Evolutionary conservation across 2,329 filamentous ascomycete genomes (phyloP).

Genomic region (Trichoderma hamatum): DNA sequence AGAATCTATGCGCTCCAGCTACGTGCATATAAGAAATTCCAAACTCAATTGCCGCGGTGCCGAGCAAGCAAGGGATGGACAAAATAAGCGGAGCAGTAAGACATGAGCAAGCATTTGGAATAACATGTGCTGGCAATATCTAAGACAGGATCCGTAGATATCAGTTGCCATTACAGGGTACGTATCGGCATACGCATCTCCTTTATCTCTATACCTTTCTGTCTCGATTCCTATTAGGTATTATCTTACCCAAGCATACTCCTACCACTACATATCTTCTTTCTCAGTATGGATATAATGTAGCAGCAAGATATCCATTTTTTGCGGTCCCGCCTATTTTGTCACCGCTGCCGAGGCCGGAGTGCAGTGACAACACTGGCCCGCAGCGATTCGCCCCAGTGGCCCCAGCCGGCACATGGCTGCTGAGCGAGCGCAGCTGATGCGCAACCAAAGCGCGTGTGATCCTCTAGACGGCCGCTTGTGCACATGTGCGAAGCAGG

Average conservation of each 20-base stretch:
- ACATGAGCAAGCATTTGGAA: background rate
- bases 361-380: conserved; percentile 9
- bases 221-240: background rate
- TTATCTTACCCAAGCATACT: background rate
- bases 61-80: background rate
- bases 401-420: conserved; percentile 16
- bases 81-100: background rate
- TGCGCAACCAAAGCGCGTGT: conserved; percentile 5
- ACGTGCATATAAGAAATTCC: background rate
- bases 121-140: background rate
- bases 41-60: background rate
- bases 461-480: background rate
- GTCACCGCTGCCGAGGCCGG: conserved; percentile 11
- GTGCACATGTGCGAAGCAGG: background rate
- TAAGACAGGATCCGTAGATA: background rate
- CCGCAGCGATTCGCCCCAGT: background rate
- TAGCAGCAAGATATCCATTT: background rate
- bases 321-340: background rate
- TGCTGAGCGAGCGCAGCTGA: conserved; percentile 3
- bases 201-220: background rate
- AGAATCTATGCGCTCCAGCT: background rate
- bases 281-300: no score
- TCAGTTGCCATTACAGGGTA: background rate
- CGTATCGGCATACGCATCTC: background rate
- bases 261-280: no score